Percentiles rank a stretch among this genome's conserved stretches.
phyloP scores from a whole-genome alignment of 805 yeast genomes.

The Ascoidea rubescens region DNA sequence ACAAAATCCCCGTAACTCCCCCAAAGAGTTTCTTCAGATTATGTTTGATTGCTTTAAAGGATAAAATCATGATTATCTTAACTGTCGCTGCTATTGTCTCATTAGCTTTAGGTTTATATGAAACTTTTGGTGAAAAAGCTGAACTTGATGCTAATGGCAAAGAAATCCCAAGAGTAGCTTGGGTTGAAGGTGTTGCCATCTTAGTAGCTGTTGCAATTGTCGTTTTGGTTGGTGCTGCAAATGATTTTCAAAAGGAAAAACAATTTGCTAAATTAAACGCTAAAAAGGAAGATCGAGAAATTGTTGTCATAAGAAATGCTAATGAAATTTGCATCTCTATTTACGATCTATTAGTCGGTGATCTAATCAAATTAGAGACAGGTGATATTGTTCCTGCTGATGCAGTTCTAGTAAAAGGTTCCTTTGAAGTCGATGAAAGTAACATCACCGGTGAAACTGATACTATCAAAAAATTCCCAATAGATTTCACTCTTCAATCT shows the following conservation, averaged over 20 bases:
- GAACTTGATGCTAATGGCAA: slow-evolving; percentile 69
- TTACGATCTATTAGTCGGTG: slow-evolving; percentile 76
- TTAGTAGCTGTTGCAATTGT: slow-evolving; percentile 84
- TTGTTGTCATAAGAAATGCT: slow-evolving; percentile 59
- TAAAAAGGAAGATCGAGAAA: slow-evolving; percentile 78
- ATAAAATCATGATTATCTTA: slow-evolving; percentile 75
- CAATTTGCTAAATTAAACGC: slow-evolving; percentile 83
- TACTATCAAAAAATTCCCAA: slow-evolving; percentile 58
- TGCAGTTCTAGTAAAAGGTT: slow-evolving; percentile 58
- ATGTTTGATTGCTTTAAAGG: slow-evolving; percentile 78
- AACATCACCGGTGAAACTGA: slow-evolving; percentile 90
- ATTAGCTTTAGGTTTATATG: slow-evolving; percentile 81
- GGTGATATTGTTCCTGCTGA: slow-evolving; percentile 95
- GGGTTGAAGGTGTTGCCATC: slow-evolving; percentile 99
- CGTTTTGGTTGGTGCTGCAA: slow-evolving; percentile 86
- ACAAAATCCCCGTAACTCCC: slow-evolving; percentile 57
- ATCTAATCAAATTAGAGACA: slow-evolving; percentile 66
- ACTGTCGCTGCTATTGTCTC: slow-evolving; percentile 82
- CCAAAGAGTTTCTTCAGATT: slow-evolving; percentile 54
- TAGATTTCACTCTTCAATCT: slow-evolving; percentile 15
- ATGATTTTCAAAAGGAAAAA: slow-evolving; percentile 91
- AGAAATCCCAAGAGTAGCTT: slow-evolving; percentile 72
- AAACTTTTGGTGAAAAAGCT: slow-evolving; percentile 76
- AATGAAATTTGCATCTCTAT: slow-evolving; percentile 55
- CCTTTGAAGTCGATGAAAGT: slow-evolving; percentile 81